phyloP scores from a whole-genome alignment of 2,329 filamentous ascomycete species.

The Sphaerulina vaccinii region DNA sequence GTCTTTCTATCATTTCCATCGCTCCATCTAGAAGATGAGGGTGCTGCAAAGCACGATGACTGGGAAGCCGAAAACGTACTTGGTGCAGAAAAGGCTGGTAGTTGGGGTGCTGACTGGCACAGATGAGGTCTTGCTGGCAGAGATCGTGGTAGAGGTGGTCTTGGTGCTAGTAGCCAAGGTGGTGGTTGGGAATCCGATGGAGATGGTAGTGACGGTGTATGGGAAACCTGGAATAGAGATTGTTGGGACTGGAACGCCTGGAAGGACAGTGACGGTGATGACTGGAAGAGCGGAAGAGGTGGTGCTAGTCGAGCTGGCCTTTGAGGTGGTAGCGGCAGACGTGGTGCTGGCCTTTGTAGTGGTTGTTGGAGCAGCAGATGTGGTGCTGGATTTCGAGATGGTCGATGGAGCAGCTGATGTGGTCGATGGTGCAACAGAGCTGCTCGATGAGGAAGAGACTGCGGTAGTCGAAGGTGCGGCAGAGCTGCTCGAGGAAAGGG shows the following conservation, averaged over 20 bases:
- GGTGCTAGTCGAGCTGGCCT: not conserved
- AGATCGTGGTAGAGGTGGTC: not conserved
- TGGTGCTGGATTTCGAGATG: not conserved
- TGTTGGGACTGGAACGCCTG: not conserved
- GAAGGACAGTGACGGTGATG: not conserved
- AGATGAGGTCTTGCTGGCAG: not conserved
- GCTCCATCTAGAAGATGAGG: not conserved
- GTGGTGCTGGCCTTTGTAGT: not conserved
- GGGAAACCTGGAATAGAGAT: not conserved
- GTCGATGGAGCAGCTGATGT: not conserved
- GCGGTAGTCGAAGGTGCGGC: not conserved
- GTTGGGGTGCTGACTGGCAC: not conserved
- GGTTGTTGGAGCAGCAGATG: not conserved
- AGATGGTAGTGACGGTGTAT: not conserved
- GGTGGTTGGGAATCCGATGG: not conserved
- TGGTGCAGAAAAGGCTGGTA: not conserved
- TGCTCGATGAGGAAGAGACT: not conserved
- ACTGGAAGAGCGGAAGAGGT: not conserved
- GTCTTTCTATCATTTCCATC: no score
- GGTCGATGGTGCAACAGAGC: no score
- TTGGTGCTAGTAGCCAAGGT: not conserved
- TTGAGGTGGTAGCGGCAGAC: not conserved
- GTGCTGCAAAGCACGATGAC: not conserved
- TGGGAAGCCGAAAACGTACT: slow-evolving; percentile 2
- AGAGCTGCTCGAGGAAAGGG: not conserved